Evolutionary conservation across 345 rosid genomes (phyloP), one percentile per base, ranked within the genome.

Genomic region (Eucalyptus lansdowneana): DNA sequence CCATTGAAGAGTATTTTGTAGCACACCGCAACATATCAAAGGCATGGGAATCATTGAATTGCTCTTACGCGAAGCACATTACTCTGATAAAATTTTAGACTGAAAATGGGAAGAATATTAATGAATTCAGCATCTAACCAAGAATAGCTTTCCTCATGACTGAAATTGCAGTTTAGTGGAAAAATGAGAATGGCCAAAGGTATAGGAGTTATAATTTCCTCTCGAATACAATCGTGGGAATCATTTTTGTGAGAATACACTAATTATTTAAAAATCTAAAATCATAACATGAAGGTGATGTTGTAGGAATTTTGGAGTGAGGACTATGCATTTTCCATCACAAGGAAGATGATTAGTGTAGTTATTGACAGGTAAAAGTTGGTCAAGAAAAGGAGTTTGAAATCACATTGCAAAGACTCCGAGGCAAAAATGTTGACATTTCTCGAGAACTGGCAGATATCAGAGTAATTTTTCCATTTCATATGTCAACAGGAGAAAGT

Each of bases 361-460:
- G 83, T 19, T 45, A 9, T 51, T 45, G 83, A 51, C 88, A 94
- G 97, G 95, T 95, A 45, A 94, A 94, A 89, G 37, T 90, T 3
- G 92, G 94, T 56, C 53, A 90, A 22, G 90, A 90, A 24, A 91
- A 90, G 89, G 94, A 94, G 87, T 93, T 89, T 25, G 94, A 94
- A 91, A 87, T 80, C 45, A 88, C 94, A 40, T 88, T 95, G 58
- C 92, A 89, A 72, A 83, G 91, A 29, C 92, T 95, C 11, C 92
- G 95, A 69, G 95, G 97, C 37, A 87, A 90, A 87, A 90, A 87
- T 50, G 89, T 86, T 27, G 93, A 94, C 88, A 93, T 95, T 88
- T 92, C 94, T 27, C 86, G 8, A 34, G 97, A 95, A 95, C 91
- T 92, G 8, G 90, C 92, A 47, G 91, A 92, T 24, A 94, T 94